phyloP scores from a whole-genome alignment of 768 basidiomycete genomes.

The Antrodiella citrinella region DNA sequence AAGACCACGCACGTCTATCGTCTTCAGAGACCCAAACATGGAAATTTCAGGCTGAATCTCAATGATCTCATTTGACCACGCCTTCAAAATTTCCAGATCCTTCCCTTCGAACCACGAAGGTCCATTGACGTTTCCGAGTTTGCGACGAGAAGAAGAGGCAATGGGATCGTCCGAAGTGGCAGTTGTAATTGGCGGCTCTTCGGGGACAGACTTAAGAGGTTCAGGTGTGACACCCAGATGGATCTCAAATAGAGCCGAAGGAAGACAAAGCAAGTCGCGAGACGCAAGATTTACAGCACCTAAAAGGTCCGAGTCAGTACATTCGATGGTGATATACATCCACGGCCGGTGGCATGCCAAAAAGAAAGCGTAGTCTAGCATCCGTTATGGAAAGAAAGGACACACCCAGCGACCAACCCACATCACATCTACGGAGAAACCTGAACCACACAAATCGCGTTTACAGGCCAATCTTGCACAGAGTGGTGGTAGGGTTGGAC shows the following conservation, averaged over 20 bases:
- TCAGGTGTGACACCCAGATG: conserved; percentile 72
- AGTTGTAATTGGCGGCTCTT: conserved; percentile 48
- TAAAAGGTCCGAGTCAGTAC: conserved; percentile 23
- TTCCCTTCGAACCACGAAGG: conserved; percentile 80
- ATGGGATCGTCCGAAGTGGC: conserved; percentile 8
- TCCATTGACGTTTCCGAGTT: conserved; percentile 33
- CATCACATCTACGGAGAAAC: not conserved
- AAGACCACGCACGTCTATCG: conserved; percentile 64
- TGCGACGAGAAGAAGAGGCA: conserved; percentile 25
- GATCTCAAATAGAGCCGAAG: conserved; percentile 71
- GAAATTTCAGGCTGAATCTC: conserved; percentile 80
- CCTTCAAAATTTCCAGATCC: conserved; percentile 68
- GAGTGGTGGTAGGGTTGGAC: not conserved
- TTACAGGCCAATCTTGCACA: not conserved
- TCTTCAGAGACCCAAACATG: conserved; percentile 76
- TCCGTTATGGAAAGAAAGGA: not conserved
- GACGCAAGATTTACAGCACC: conserved; percentile 72
- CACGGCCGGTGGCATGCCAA: too few species aligned
- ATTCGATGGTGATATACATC: not conserved
- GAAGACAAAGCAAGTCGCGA: conserved; percentile 63
- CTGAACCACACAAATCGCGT: not conserved
- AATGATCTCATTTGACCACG: conserved; percentile 72
- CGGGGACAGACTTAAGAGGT: conserved; percentile 52
- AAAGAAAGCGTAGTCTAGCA: not conserved
- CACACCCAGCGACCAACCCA: not conserved